Evolutionary conservation across 805 yeast species (phyloP).

Genomic region (Saccharomycopsis javanensis): DNA sequence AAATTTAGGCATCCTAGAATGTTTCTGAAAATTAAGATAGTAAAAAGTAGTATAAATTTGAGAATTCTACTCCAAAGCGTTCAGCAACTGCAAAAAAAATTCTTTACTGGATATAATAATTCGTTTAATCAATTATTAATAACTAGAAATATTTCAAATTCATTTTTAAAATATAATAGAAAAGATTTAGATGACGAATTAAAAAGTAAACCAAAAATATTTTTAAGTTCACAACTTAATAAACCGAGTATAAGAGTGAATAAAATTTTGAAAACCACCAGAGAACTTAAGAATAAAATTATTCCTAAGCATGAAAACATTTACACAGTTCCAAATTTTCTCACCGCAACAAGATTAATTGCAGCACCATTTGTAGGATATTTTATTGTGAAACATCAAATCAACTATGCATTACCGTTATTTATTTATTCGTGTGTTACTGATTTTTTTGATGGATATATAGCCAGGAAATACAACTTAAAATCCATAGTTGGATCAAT

Average conservation of each 20-base stretch:
- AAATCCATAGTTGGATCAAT: slow-evolving; percentile 81
- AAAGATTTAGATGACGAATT: neutral
- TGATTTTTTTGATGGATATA: slow-evolving; percentile 83
- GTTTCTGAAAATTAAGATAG: neutral
- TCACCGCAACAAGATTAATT: slow-evolving; percentile 72
- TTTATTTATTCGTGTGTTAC: slow-evolving; percentile 84
- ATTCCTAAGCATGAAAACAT: slow-evolving; percentile 44
- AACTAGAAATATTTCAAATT: neutral
- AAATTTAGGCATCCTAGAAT: neutral
- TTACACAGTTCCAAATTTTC: slow-evolving; percentile 77
- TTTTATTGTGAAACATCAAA: slow-evolving; percentile 54
- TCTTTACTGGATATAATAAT: neutral
- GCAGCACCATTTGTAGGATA: slow-evolving; percentile 83
- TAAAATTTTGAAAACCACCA: slow-evolving; percentile 5
- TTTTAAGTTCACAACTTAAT: neutral
- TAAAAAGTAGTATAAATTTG: neutral
- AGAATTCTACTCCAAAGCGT: neutral
- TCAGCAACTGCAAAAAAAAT: neutral
- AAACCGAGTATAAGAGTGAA: neutral
- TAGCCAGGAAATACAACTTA: slow-evolving; percentile 74
- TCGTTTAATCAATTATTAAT: neutral
- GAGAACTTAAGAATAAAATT: slow-evolving; percentile 25
- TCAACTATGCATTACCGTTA: slow-evolving; percentile 55
- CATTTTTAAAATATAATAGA: neutral
- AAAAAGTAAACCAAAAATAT: neutral